A percentile compares a stretch with the other conserved stretches of the same genome.
Evolutionary conservation across 2,329 filamentous ascomycete species (phyloP).

Genomic region (Simplicillium aogashimaense): DNA sequence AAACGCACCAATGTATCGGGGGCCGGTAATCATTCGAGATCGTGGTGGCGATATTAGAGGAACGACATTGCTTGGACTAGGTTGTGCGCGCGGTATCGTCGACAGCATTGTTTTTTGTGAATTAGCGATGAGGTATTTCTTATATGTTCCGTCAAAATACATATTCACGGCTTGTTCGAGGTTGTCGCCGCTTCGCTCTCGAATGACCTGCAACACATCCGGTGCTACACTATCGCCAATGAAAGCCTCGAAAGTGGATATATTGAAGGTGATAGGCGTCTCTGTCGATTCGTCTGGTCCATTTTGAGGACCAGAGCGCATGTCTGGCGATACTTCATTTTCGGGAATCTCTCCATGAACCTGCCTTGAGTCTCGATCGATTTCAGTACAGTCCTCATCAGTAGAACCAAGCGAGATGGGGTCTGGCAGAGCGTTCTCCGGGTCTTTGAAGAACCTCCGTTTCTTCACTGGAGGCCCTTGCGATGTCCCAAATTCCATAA

Average conservation of each 20-base stretch:
- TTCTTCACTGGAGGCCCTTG: constrained; percentile 36
- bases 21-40: constrained; percentile 21
- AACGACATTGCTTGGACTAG: constrained; percentile 5
- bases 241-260: constrained; percentile 47
- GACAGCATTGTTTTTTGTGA: constrained; percentile 1
- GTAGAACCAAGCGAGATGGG: no score
- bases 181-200: constrained; percentile 43
- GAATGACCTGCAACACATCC: constrained; percentile 38
- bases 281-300: not conserved
- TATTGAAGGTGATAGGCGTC: constrained; percentile 36
- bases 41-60: constrained; percentile 5
- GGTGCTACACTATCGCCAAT: constrained; percentile 45
- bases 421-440: constrained; percentile 18
- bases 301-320: not conserved
- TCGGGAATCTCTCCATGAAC: constrained; percentile 8
- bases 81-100: constrained; percentile 2
- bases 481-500: constrained; percentile 28
- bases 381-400: no score
- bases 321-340: constrained; percentile 5
- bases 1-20: constrained; percentile 80
- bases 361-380: constrained; percentile 13
- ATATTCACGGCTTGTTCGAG: constrained; percentile 57
- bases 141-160: constrained; percentile 63
- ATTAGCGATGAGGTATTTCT: constrained; percentile 29
- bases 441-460: constrained; percentile 26